phyloP scores from a whole-genome alignment of 768 basidiomycete species.

The Ramaria sp. region DNA sequence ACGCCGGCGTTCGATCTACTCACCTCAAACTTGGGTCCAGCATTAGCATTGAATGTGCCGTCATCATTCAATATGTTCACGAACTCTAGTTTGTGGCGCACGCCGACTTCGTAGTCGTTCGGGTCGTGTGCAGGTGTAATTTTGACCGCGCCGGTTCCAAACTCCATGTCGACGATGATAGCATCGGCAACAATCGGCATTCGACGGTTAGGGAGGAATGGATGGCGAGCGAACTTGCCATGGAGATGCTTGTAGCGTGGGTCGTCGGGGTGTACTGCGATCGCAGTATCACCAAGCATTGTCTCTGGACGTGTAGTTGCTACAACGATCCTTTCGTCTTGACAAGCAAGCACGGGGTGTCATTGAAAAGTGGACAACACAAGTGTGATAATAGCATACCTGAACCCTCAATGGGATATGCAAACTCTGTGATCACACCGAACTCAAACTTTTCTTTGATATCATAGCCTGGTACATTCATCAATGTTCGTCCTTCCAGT shows the following conservation, averaged over 20 bases:
- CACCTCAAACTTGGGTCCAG: conserved; percentile 67
- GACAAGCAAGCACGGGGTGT: not conserved
- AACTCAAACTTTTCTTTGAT: conserved; percentile 94
- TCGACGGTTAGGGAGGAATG: conserved; percentile 69
- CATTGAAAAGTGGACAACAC: not conserved
- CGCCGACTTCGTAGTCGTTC: conserved; percentile 92
- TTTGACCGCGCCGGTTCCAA: conserved; percentile 98
- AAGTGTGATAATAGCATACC: conserved; percentile 29
- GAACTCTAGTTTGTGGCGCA: conserved; percentile 79
- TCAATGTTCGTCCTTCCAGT: conserved; percentile 69
- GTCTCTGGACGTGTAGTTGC: conserved; percentile 98
- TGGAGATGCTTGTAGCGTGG: conserved; percentile 89
- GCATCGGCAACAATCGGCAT: conserved; percentile 83
- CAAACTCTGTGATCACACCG: conserved; percentile 93
- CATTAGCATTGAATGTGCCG: conserved; percentile 88
- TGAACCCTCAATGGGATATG: conserved; percentile 81
- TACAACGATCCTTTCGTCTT: conserved; percentile 84
- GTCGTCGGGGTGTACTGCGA: conserved; percentile 94
- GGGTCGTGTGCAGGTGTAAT: conserved; percentile 98
- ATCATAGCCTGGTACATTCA: conserved; percentile 92
- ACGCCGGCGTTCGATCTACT: conserved; percentile 8
- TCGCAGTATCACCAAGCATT: conserved; percentile 95
- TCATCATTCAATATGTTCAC: conserved; percentile 95
- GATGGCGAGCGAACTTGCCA: conserved; percentile 84
- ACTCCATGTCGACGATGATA: conserved; percentile 82